Base-by-base conservation (phyloP, 2,329 filamentous ascomycete species). In the Myriosclerotinia duriaeana region DNA sequence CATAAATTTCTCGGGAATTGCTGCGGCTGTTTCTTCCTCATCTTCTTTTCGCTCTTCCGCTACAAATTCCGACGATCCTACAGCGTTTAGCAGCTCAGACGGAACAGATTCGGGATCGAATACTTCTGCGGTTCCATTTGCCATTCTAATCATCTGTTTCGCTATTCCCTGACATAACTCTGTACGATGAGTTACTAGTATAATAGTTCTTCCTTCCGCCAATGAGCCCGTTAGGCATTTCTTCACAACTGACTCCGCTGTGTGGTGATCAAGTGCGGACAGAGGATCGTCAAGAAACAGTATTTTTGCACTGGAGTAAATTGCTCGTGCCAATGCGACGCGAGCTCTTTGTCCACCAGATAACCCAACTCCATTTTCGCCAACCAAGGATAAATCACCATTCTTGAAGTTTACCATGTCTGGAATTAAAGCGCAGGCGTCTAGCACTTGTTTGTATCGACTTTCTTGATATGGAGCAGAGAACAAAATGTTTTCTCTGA, bases 131-230 rank as follows among this genome's bases (percentile, higher is more conserved):
- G 77, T 78, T 1, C 90, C 89, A 46, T 88, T 80, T 0, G 82
- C 76, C 12, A 97, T 82, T 66, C 93, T 86, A 12, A 97, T 78
- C 20, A 92, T 83, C 73, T 95, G 90, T 59, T 88, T 81, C 2
- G 92, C 91, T 53, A 93, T 80, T n/a, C 84, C 82, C 26, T 86
- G 84, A 67, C 92, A 91, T 12, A 97, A 79, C 68, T 93, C 89
- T 0, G 82, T 85, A 1, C 87, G 83, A 78, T 90, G 87, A 0
- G 87, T 90, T 22, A 87, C 86, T 20, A 90, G 78, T 36, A 89
- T 79, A 0, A 84, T 78, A 0, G 80, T 85, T 26, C 87, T 80
- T 12, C 77, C 81, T 67, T 83, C 75, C 65, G 87, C 76, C 42
- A 89, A 74, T 1, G 80, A 79, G 1, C 87, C 86, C 1, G 77